Percentiles rank a stretch among this genome's conserved stretches.
phyloP scores from a whole-genome alignment of 164 flowering plant genomes.

The Chloranthus sessilifolius region DNA sequence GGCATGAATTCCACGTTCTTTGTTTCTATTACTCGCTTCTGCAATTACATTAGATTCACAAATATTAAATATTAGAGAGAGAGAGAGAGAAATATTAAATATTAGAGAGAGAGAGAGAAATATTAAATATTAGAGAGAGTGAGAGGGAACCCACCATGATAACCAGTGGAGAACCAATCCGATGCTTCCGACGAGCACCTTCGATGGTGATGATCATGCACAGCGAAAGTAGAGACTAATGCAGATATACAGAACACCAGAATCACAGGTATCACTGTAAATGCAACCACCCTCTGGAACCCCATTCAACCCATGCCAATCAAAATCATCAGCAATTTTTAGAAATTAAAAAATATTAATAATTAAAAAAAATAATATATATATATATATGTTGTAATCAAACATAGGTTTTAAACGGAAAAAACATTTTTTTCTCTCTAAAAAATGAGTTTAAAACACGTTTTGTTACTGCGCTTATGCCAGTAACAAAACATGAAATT shows the following conservation, averaged over 20 bases:
- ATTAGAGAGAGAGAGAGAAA: neutral
- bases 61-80: too few relatives aligned
- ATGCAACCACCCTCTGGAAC: constrained; percentile 36
- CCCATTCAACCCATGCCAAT: too few relatives aligned
- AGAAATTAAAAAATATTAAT: neutral
- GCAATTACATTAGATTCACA: neutral
- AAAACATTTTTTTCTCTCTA: too few relatives aligned
- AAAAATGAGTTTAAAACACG: too few relatives aligned
- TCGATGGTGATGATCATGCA: constrained; percentile 46
- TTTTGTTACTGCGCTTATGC: too few relatives aligned
- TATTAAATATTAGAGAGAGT: neutral
- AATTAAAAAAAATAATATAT: neutral
- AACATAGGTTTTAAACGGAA: too few relatives aligned
- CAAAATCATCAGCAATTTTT: too few relatives aligned
- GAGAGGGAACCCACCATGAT: too few relatives aligned
- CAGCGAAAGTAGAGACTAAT: constrained; percentile 21
- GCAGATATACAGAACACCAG: constrained; percentile 17
- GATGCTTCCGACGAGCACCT: constrained; percentile 38
- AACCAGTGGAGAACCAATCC: constrained; percentile 52
- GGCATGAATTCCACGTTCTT: neutral
- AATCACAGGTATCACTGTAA: constrained; percentile 12
- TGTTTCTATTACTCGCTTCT: constrained; percentile 5
- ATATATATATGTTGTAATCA: too few relatives aligned
- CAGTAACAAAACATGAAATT: too few relatives aligned
- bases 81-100: neutral